phyloP scores from a whole-genome alignment of 176 grass and related monocot species.

The Bothriochloa decipiens region DNA sequence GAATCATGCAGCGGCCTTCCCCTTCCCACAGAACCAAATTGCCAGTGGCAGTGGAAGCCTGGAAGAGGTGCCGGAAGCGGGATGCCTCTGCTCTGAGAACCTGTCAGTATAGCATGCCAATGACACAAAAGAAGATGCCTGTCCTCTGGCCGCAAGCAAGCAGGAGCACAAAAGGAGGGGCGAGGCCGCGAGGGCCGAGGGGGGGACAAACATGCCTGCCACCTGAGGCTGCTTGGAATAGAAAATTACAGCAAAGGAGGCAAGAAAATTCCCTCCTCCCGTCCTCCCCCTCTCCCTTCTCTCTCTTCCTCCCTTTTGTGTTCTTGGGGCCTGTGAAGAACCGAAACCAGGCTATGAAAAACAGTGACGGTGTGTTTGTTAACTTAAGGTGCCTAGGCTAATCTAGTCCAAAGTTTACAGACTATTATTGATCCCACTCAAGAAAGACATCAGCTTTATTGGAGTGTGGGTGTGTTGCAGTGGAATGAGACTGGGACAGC shows the following conservation, averaged over 20 bases:
- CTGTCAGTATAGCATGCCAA: conserved; percentile 66
- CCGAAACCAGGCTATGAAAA: conserved; percentile 26
- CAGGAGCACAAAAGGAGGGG: conserved; percentile 40
- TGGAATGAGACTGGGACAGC: conserved; percentile 26
- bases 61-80: not conserved
- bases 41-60: conserved; percentile 26
- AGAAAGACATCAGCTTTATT: conserved; percentile 47
- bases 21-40: conserved; percentile 31
- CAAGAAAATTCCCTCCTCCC: conserved; percentile 34
- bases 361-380: conserved; percentile 40
- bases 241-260: conserved; percentile 49
- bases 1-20: conserved; percentile 62
- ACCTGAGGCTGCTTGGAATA: conserved; percentile 65
- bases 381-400: conserved; percentile 40
- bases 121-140: conserved; percentile 91
- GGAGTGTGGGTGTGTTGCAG: conserved; percentile 38
- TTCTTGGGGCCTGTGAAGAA: conserved; percentile 33
- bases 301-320: conserved; percentile 1
- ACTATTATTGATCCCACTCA: conserved; percentile 51
- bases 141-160: conserved; percentile 58
- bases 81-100: conserved; percentile 40
- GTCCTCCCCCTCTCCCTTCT: not conserved
- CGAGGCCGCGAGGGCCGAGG: not conserved
- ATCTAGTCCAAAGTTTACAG: conserved; percentile 40
- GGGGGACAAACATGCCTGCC: conserved; percentile 95